phyloP scores from a whole-genome alignment of 768 basidiomycete genomes.

The Leccinum pellstonianum region DNA sequence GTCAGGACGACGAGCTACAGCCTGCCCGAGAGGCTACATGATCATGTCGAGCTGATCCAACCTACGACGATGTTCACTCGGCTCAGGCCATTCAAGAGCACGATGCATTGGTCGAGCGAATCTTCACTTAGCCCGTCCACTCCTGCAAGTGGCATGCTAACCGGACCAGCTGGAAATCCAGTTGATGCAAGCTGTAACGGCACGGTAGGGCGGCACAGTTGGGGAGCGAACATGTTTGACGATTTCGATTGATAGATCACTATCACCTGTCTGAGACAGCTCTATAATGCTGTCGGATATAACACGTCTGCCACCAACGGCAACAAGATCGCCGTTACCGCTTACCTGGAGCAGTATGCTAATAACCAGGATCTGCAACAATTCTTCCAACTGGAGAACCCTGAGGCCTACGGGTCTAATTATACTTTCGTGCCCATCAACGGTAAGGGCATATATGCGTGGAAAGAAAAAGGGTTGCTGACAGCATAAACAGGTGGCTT shows the following conservation, averaged over 20 bases:
- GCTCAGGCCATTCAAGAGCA: conserved; percentile 42
- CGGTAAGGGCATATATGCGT: conserved; percentile 34
- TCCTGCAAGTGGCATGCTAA: conserved; percentile 19
- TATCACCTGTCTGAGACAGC: conserved; percentile 49
- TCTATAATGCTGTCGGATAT: conserved; percentile 54
- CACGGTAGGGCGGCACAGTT: conserved; percentile 20
- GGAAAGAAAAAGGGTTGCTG: conserved; percentile 5
- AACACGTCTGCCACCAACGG: conserved; percentile 39
- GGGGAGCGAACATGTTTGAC: neutral
- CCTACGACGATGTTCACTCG: conserved; percentile 70
- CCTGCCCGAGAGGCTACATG: conserved; percentile 56
- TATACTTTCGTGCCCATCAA: conserved; percentile 56
- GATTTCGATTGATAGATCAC: conserved; percentile 39
- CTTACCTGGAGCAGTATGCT: conserved; percentile 53
- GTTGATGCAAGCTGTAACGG: conserved; percentile 50
- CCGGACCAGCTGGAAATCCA: conserved; percentile 33
- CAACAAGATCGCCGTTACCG: conserved; percentile 55
- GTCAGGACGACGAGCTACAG: conserved; percentile 70
- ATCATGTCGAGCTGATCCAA: conserved; percentile 65
- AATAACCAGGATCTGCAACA: conserved; percentile 50
- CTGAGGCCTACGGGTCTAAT: conserved; percentile 46
- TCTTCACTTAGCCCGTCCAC: conserved; percentile 1
- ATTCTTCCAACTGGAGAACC: conserved; percentile 50
- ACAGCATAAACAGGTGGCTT: conserved; percentile 45
- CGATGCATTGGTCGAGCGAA: conserved; percentile 33